phyloP scores from a whole-genome alignment of 2,329 filamentous ascomycete genomes.

The Aureobasidium sp. region DNA sequence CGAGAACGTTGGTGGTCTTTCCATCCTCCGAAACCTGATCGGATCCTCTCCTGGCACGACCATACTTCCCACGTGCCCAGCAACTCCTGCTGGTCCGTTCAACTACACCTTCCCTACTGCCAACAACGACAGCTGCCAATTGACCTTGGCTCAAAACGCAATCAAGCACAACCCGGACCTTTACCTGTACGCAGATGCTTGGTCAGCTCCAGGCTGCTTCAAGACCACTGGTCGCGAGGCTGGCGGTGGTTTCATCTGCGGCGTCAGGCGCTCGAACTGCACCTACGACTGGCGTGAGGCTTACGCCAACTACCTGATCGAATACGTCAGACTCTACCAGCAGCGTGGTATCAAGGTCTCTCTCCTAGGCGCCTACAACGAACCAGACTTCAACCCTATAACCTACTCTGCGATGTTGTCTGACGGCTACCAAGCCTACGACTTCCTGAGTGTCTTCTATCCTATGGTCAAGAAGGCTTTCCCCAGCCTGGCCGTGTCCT shows the following conservation, averaged over 20 bases:
- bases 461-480: slow-evolving; percentile 19
- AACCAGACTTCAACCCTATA: slow-evolving; percentile 20
- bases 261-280: slow-evolving; percentile 18
- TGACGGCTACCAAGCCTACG: slow-evolving; percentile 19
- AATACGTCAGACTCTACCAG: slow-evolving; percentile 41
- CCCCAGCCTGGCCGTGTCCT: slow-evolving; percentile 16
- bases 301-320: slow-evolving; percentile 41
- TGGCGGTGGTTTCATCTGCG: slow-evolving; percentile 18
- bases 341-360: slow-evolving; percentile 34
- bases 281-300: slow-evolving; percentile 35
- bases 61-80: slow-evolving; percentile 16
- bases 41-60: slow-evolving; percentile 15
- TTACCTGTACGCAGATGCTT: slow-evolving; percentile 20
- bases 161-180: slow-evolving; percentile 19
- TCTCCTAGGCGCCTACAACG: slow-evolving; percentile 17
- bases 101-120: slow-evolving; percentile 15
- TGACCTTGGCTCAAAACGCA: slow-evolving; percentile 16
- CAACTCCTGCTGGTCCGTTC: slow-evolving; percentile 16
- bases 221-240: slow-evolving; percentile 17
- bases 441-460: slow-evolving; percentile 18
- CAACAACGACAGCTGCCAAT: slow-evolving; percentile 17
- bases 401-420: slow-evolving; percentile 19
- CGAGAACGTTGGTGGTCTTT: slow-evolving; percentile 19
- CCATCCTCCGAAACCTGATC: slow-evolving; percentile 20
- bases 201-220: slow-evolving; percentile 19